Evolutionary conservation across 345 rosid genomes (phyloP).

Genomic region (Camelina laxa): DNA sequence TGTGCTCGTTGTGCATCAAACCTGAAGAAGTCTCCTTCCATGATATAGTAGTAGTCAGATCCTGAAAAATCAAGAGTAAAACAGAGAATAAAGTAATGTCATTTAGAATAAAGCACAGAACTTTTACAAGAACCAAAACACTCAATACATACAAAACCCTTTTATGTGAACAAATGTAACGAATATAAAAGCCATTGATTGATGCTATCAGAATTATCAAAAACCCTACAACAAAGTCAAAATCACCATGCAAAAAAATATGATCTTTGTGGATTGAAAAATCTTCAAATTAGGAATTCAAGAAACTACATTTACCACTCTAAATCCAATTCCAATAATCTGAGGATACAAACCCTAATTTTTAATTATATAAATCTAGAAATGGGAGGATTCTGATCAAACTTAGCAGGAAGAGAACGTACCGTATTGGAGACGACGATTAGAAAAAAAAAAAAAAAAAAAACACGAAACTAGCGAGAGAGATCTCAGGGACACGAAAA

Average conservation of each 20-base stretch:
- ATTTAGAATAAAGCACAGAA: not conserved
- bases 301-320: not conserved
- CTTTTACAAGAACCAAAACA: not conserved
- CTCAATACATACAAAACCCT: too few species aligned
- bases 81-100: not conserved
- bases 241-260: not conserved
- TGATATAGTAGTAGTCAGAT: slow-evolving; percentile 23
- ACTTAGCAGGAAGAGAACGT: not conserved
- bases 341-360: not conserved
- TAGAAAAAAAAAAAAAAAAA: too few species aligned
- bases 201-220: not conserved
- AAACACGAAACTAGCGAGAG: not conserved
- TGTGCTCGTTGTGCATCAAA: slow-evolving; percentile 45
- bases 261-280: not conserved
- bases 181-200: not conserved
- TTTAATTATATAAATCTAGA: too few species aligned
- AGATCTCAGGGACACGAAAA: slow-evolving; percentile 14
- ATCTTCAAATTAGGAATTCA: not conserved
- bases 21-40: slow-evolving; percentile 51
- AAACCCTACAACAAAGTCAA: too few species aligned
- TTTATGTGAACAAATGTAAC: too few species aligned
- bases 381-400: not conserved
- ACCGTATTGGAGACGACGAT: not conserved
- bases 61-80: slow-evolving; percentile 39
- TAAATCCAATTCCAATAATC: not conserved